Percentiles rank a stretch among this genome's conserved stretches.
These are phyloP conservation scores for Colletotrichum cuscutae DNA, from an alignment of 2,329 filamentous ascomycete species.

Conservation along the genomic window DNA sequence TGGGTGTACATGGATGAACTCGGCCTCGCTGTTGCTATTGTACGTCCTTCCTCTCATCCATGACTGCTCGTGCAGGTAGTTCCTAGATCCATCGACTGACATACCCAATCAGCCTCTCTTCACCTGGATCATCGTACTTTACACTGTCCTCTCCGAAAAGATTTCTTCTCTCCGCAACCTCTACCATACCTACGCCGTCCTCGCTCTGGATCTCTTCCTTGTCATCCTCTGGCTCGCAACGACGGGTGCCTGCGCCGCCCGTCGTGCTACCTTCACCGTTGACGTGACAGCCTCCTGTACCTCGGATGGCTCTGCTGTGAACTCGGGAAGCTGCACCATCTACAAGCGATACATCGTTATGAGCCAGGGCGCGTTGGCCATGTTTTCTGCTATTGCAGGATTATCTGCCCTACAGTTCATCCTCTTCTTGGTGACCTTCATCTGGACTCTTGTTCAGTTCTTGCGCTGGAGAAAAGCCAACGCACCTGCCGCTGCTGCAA, in stretches of 20 bases:
- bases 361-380: constrained; percentile 45
- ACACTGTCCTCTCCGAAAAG: constrained; percentile 54
- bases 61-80: too few relatives aligned
- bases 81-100: neutral
- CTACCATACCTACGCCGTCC: constrained; percentile 57
- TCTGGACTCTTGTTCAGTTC: constrained; percentile 48
- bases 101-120: constrained; percentile 49
- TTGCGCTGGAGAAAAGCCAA: constrained; percentile 47
- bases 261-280: constrained; percentile 48
- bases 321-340: constrained; percentile 49
- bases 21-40: constrained; percentile 53
- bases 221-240: constrained; percentile 59
- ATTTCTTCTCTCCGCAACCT: constrained; percentile 43
- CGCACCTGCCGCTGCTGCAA: constrained; percentile 20
- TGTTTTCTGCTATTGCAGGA: constrained; percentile 53
- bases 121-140: constrained; percentile 56
- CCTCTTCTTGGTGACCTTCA: constrained; percentile 50
- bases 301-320: constrained; percentile 50
- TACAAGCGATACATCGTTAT: constrained; percentile 47
- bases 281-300: constrained; percentile 44
- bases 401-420: constrained; percentile 56
- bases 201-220: constrained; percentile 55
- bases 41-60: constrained; percentile 40
- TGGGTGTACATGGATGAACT: constrained; percentile 50
- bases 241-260: constrained; percentile 52